phyloP scores from a whole-genome alignment of 805 yeast genomes.

The Ascoidea asiatica region DNA sequence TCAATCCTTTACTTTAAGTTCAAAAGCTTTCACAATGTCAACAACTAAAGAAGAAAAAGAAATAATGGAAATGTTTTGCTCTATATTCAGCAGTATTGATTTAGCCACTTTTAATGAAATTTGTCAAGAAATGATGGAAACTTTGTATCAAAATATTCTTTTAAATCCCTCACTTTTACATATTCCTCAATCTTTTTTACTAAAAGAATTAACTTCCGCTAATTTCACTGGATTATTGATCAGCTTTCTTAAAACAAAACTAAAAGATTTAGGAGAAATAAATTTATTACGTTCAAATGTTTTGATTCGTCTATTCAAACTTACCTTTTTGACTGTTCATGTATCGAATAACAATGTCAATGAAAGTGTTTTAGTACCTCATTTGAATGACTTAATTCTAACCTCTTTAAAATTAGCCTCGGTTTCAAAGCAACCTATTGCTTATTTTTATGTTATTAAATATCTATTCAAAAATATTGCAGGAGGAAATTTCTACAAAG shows the following conservation, averaged over 20 bases:
- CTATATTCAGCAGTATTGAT: slow-evolving; percentile 86
- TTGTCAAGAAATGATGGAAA: slow-evolving; percentile 44
- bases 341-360: slow-evolving; percentile 56
- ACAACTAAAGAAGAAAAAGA: slow-evolving; percentile 91
- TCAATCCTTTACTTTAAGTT: slow-evolving; percentile 46
- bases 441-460: slow-evolving; percentile 77
- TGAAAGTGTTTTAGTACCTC: slow-evolving; percentile 81
- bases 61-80: slow-evolving; percentile 87
- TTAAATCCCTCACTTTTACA: slow-evolving; percentile 79
- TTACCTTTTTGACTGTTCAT: slow-evolving; percentile 85
- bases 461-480: slow-evolving; percentile 89
- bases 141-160: slow-evolving; percentile 64
- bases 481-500: slow-evolving; percentile 94
- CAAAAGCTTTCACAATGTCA: slow-evolving; percentile 73
- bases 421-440: slow-evolving; percentile 79
- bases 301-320: slow-evolving; percentile 72
- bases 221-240: slow-evolving; percentile 79
- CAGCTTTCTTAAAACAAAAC: slow-evolving; percentile 56
- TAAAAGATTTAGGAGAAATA: slow-evolving; percentile 69
- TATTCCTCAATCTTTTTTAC: slow-evolving; percentile 85
- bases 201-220: slow-evolving; percentile 89
- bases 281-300: slow-evolving; percentile 70
- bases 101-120: slow-evolving; percentile 93
- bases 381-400: slow-evolving; percentile 69
- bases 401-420: slow-evolving; percentile 71